phyloP scores from a whole-genome alignment of 73 alveolate genomes.

The Halteria grandinella region DNA sequence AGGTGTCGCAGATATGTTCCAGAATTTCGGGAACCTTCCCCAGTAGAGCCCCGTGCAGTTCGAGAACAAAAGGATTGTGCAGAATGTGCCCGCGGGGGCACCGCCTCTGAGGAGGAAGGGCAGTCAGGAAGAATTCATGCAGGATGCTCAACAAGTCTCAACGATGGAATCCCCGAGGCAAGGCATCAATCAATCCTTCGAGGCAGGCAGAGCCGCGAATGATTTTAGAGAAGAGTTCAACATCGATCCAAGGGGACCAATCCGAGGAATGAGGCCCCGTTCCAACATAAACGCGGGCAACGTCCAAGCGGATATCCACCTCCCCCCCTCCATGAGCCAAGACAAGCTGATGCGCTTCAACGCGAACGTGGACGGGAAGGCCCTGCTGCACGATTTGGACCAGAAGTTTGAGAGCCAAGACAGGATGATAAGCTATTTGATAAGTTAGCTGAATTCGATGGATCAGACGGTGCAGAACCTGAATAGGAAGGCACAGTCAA shows the following conservation, averaged over 20 bases:
- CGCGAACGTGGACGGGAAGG: constrained; percentile 50
- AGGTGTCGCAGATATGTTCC: constrained; percentile 3
- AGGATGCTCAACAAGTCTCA: too few species aligned
- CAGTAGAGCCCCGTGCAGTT: too few species aligned
- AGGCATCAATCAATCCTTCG: too few species aligned
- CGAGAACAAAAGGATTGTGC: too few species aligned
- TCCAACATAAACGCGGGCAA: constrained; percentile 5
- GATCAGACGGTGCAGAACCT: constrained; percentile 11
- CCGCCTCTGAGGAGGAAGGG: too few species aligned
- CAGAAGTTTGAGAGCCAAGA: constrained; percentile 62
- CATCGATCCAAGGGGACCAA: constrained; percentile 28
- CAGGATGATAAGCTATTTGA: constrained; percentile 27
- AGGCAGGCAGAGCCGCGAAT: too few species aligned
- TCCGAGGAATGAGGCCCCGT: constrained; percentile 1
- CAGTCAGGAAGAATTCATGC: too few species aligned
- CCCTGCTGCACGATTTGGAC: constrained; percentile 63
- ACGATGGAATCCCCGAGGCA: constrained; percentile 31
- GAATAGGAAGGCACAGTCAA: constrained; percentile 35
- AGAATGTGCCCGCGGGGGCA: too few species aligned
- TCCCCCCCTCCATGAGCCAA: constrained; percentile 26
- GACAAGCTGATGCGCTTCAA: constrained; percentile 23
- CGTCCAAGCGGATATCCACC: neutral
- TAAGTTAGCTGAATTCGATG: constrained; percentile 31
- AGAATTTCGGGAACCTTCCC: constrained; percentile 15
- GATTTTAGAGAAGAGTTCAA: constrained; percentile 41